Evolutionary conservation across 345 rosid genomes (phyloP), one percentile per base, ranked within the genome.

Genomic region (Acer negundo): DNA sequence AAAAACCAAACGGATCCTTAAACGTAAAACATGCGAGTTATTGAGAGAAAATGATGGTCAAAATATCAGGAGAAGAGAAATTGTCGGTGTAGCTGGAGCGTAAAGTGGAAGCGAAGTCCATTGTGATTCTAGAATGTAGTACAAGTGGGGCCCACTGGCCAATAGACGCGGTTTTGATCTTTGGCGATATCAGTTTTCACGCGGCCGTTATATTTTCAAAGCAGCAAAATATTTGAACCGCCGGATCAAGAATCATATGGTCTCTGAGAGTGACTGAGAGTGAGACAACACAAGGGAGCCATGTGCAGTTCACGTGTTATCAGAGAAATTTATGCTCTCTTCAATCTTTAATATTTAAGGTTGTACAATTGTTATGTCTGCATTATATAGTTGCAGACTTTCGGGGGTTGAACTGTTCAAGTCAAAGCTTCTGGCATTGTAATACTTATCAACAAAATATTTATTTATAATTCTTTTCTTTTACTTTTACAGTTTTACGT

Each of bases 151-250:
- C n/a, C n/a, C 3, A 6, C 0, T 0, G 35, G 35, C 13, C 49
- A 16, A 7, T 71, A 20, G 53, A 78, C 79, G 81, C 77, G 80
- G 77, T 75, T 78, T 78, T 17, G 1, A 3, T 67, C 15, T n/a
- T 5, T 9, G 61, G 17, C 1, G 1, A 0, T 4, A 22, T 73
- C 46, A 20, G 2, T 19, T 44, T 16, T 82, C 79, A 75, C 69
- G 81, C 69, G 74, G 81, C 79, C 70, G 79, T 66, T 71, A 70
- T 66, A 17, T 38, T 70, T 10, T 24, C 49, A 3, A 66, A 7
- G 0, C 26, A 46, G 35, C 55, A 73, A 77, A 53, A 68, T 2
- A 3, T 51, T 51, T n/a, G 62, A 58, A 26, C 10, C 12, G 6
- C 19, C n/a, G 49, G 49, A 42, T 10, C 11, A 9, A 11, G 15